Evolutionary conservation across 2,329 filamentous ascomycete genomes (phyloP), one percentile per base, ranked within the genome.

Genomic region (Aspergillus thermomutatus): DNA sequence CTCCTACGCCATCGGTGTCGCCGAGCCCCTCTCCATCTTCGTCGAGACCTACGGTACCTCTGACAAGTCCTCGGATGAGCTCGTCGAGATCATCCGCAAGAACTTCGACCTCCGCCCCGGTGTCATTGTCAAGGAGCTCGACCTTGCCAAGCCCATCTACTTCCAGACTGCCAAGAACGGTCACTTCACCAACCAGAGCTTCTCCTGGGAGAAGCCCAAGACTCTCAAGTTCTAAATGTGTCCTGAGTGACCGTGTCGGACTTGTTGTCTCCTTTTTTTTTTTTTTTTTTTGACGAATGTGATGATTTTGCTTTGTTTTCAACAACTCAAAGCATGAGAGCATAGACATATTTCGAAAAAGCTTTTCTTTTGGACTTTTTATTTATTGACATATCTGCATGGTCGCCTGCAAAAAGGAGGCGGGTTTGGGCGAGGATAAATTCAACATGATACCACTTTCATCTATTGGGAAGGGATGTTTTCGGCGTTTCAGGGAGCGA

Each of bases 161-260:
- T 87, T 87, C 85, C 86, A 93, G 83, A 99, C 94, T 57, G 94
- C 94, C 81, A 97, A 97, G 90, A 97, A 97, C 82, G 94, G 94
- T 71, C 94, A 99, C 87, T 99, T 99, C 81, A 96, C 92, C 80
- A 94, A 97, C 90, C 94, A 96, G 86, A 83, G 79, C 79, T 99
- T 99, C 86, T 87, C 83, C 80, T 99, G 94, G 94, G 94, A 99
- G 87, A 86, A 97, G 87, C 93, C 94, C 74, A 97, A 96, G 90
- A 71, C 83, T 68, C 90, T 99, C 74, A 92, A 90, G 81, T 89
- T 91, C 80, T 97, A 96, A 86, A 77, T 70, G 66, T 56, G 57
- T 41, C 14, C 56, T 64, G 50, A 53, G 51, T 60, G 49, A 58
- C 50, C 58, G 60, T 53, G 62, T 62, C 61, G 59, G 63, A 45